Evolutionary conservation across 1,284 basidiomycete genomes (phyloP), one percentile per base, ranked within the genome.

Genomic region (Pseudozyma sp.): DNA sequence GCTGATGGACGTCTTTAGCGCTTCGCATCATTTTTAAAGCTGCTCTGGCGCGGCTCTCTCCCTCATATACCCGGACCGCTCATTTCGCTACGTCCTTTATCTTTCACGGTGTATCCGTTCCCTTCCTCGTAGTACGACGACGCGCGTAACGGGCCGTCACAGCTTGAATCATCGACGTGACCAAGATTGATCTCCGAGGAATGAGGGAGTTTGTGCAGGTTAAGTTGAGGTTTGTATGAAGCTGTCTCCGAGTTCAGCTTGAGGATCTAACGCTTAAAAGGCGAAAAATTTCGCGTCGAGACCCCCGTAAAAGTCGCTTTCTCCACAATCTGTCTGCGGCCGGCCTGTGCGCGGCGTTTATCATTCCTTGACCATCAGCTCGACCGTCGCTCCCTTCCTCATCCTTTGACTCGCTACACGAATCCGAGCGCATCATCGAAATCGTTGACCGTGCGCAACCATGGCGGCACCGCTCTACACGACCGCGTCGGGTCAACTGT

Each of bases 401-500:
- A 10, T 45, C 16, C 16, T 31, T 31, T 19, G 24, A 24, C 24
- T 9, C 46, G 29, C 35, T 42, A 10, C 40, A 42, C 10, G 24
- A 24, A 14, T 42, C n/a, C 7, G 10, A 42, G n/a, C 40, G 7
- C n/a, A 16, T 9, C 43, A 2, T 17, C 39, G 24, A 31, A 31
- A 39, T 35, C 33, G 30, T 44, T 24, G 13, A 31, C 24, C 24
- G 4, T 17, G 44, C 35, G 42, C 60, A 57, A 71, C 30, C 19
- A 92, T 40, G 70, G 69, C 77, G 43, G 79, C 79, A 11, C 79
- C 78, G 19, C 71, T 81, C 42, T 79, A 81, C 68, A 78, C 75
- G 30, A 80, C 79, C 31, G 85, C 86, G 47, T 87, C 87, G 3
- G 88, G 87, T 48, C 88, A 94, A 30, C 90, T 97, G 46, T 97